A percentile compares a stretch with the other conserved stretches of the same genome.
Evolutionary conservation across 345 rosid genomes (phyloP).

Genomic region (Draba incana): DNA sequence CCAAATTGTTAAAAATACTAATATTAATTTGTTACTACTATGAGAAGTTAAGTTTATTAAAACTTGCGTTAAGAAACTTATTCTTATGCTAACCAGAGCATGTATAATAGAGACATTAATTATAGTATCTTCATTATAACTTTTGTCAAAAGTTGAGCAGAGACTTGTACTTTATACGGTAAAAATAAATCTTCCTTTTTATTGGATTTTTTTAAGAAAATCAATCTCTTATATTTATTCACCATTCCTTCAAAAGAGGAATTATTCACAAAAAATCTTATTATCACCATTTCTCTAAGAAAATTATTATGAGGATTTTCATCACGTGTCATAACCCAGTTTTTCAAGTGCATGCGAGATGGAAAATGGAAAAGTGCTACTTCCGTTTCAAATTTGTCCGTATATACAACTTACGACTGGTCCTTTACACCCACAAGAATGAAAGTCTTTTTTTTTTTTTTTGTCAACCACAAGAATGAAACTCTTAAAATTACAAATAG

Average conservation of each 20-base stretch:
- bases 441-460: too few relatives aligned
- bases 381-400: constrained; percentile 19
- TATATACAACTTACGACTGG: background rate
- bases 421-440: background rate
- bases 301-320: background rate
- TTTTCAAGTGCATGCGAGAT: constrained; percentile 7
- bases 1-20: background rate
- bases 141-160: constrained; percentile 4
- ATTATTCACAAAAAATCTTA: too few relatives aligned
- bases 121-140: too few relatives aligned
- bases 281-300: too few relatives aligned
- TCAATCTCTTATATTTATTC: too few relatives aligned
- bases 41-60: background rate
- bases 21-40: background rate
- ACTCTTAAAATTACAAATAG: too few relatives aligned
- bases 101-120: too few relatives aligned
- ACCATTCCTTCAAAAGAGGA: too few relatives aligned
- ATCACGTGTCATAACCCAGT: constrained; percentile 18
- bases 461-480: too few relatives aligned
- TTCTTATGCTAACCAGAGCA: background rate
- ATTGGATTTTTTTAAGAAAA: too few relatives aligned
- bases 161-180: constrained; percentile 19
- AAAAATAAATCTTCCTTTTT: background rate
- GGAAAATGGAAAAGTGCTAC: constrained; percentile 20
- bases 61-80: background rate